These are phyloP conservation scores for Termitomyces sp. DNA, from an alignment of 768 basidiomycete genomes.

Conservation along the genomic window DNA sequence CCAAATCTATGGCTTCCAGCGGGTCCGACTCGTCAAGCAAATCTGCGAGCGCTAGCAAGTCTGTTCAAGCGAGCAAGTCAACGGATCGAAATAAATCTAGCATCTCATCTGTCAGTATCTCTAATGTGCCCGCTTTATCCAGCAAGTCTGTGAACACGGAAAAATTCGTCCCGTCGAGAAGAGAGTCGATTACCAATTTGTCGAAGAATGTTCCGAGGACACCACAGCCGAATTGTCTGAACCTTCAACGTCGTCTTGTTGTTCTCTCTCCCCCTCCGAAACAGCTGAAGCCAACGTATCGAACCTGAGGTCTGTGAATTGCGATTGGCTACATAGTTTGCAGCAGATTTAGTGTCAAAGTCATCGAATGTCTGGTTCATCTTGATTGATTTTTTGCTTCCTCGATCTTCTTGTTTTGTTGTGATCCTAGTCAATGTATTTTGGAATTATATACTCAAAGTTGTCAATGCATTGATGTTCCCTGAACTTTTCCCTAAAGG, in stretches of 20 bases:
- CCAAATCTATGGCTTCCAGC: not conserved
- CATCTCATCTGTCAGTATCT: not conserved
- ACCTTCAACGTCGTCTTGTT: not conserved
- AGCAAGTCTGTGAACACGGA: not conserved
- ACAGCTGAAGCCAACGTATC: not conserved
- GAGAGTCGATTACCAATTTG: not conserved
- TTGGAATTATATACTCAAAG: too few relatives aligned
- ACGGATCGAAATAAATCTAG: too few relatives aligned
- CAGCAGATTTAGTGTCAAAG: too few relatives aligned
- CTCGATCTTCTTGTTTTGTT: too few relatives aligned
- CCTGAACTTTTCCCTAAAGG: too few relatives aligned
- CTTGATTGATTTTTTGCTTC: not conserved
- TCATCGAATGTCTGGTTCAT: not conserved
- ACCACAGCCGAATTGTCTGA: not conserved
- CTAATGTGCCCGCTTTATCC: not conserved
- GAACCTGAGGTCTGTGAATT: not conserved
- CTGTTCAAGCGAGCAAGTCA: not conserved
- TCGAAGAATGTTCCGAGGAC: not conserved
- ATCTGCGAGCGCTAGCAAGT: not conserved
- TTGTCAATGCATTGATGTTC: too few relatives aligned
- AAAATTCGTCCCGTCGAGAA: not conserved
- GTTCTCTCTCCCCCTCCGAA: constrained; percentile 2
- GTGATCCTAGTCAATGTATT: too few relatives aligned
- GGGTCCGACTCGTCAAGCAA: not conserved
- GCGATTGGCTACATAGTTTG: not conserved